These are phyloP conservation scores for Saccharomycopsis hybrid DNA, from an alignment of 1,139 yeast genomes.

Conservation along the genomic window DNA sequence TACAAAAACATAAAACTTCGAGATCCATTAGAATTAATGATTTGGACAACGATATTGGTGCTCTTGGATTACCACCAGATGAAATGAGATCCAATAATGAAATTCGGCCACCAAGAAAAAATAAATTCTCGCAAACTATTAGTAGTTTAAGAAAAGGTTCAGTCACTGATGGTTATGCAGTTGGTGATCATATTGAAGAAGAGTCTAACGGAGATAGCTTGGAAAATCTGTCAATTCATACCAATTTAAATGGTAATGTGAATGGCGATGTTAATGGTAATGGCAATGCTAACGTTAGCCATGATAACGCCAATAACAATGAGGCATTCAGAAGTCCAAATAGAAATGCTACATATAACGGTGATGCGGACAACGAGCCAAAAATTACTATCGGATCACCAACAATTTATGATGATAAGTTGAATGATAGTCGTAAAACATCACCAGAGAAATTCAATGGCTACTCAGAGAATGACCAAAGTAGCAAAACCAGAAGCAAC, in stretches of 20 bases:
- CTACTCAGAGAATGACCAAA: not conserved
- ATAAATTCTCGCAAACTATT: constrained; percentile 5
- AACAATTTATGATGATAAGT: not conserved
- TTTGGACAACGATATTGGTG: constrained; percentile 28
- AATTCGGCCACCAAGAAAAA: constrained; percentile 6
- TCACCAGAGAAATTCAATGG: too few species aligned
- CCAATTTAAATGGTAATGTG: not conserved
- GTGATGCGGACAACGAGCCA: too few species aligned
- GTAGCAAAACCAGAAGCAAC: not conserved
- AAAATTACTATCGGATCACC: not conserved
- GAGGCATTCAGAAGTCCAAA: too few species aligned
- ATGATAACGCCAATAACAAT: too few species aligned
- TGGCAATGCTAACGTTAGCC: too few species aligned
- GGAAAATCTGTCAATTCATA: not conserved
- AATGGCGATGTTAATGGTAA: not conserved
- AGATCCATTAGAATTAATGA: constrained; percentile 19
- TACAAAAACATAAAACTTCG: constrained; percentile 11
- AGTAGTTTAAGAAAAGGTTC: constrained; percentile 5
- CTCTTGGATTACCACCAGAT: constrained; percentile 36
- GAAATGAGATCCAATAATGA: constrained; percentile 20
- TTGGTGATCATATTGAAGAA: not conserved
- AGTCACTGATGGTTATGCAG: not conserved
- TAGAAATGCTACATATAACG: too few species aligned
- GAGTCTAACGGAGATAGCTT: not conserved
- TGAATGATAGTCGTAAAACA: not conserved